Conservation (phyloP, 1,139 yeast species). For the Yamadazyma oceani region DNA sequence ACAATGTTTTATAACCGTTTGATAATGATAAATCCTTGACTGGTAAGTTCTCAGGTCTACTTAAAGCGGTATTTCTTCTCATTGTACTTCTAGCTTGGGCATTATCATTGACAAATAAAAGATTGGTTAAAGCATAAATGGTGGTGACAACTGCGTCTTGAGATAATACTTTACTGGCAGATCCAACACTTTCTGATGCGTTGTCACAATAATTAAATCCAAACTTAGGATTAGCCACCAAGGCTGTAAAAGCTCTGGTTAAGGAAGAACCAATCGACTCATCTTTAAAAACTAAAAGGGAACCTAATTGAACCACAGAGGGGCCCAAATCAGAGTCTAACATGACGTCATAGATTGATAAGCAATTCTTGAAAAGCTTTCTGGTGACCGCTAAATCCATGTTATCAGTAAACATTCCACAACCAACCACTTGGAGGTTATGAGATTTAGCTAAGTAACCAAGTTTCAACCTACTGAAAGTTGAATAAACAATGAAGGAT, state of each 20-base stretch:
- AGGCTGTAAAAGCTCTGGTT: slow-evolving; percentile 50
- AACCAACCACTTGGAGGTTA: slow-evolving; percentile 42
- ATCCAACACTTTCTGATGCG: slow-evolving; percentile 44
- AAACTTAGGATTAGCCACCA: slow-evolving; percentile 46
- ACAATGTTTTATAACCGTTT: slow-evolving; percentile 9
- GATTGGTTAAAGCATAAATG: slow-evolving; percentile 78
- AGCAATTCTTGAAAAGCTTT: slow-evolving; percentile 37
- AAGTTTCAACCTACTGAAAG: slow-evolving; percentile 36
- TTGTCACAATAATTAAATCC: slow-evolving; percentile 29
- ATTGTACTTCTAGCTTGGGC: slow-evolving; percentile 24
- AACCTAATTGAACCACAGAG: slow-evolving; percentile 53
- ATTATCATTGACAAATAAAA: slow-evolving; percentile 56
- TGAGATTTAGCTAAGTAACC: slow-evolving; percentile 44
- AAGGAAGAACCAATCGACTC: slow-evolving; percentile 46
- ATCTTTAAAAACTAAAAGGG: slow-evolving; percentile 51
- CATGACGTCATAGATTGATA: slow-evolving; percentile 42
- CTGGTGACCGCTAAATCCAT: slow-evolving; percentile 34
- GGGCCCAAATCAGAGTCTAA: slow-evolving; percentile 48
- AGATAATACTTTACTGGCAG: slow-evolving; percentile 48
- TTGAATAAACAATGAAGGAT: slow-evolving; percentile 44
- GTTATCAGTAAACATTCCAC: slow-evolving; percentile 44
- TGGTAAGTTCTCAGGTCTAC: slow-evolving; percentile 19
- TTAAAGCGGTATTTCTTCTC: slow-evolving; percentile 25
- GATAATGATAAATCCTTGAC: slow-evolving; percentile 14
- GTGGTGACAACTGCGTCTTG: slow-evolving; percentile 88